These are phyloP conservation scores for Thielaviopsis musarum DNA, from an alignment of 2,329 filamentous ascomycete species.

Conservation along the genomic window DNA sequence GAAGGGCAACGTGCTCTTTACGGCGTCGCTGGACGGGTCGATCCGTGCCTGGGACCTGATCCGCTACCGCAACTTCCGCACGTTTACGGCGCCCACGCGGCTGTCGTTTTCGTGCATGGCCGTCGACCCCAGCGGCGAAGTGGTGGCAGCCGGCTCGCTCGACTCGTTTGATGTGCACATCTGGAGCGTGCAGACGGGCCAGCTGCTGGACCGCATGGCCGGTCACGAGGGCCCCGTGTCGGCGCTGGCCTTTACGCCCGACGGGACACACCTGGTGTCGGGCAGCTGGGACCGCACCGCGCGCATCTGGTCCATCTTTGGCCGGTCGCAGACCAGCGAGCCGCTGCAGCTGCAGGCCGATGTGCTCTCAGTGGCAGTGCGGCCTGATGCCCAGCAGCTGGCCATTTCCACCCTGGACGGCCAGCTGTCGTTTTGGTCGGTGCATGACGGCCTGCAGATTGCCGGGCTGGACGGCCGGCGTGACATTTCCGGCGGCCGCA, in stretches of 20 bases:
- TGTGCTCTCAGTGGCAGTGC: conserved; percentile 68
- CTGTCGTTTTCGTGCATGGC: conserved; percentile 87
- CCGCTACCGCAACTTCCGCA: conserved; percentile 89
- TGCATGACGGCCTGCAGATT: conserved; percentile 74
- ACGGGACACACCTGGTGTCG: conserved; percentile 68
- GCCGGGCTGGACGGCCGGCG: conserved; percentile 75
- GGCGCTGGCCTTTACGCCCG: conserved; percentile 71
- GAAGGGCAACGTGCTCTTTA: conserved; percentile 90
- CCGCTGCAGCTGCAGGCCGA: conserved; percentile 85
- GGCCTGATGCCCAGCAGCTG: conserved; percentile 80
- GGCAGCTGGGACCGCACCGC: conserved; percentile 96
- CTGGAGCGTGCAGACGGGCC: conserved; percentile 96
- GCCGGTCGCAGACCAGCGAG: conserved; percentile 84
- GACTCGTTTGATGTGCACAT: conserved; percentile 97
- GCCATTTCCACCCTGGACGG: conserved; percentile 87
- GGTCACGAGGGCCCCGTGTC: conserved; percentile 93
- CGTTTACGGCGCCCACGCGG: conserved; percentile 84
- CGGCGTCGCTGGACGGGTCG: conserved; percentile 84
- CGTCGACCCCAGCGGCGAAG: conserved; percentile 92
- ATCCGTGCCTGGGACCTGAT: conserved; percentile 93
- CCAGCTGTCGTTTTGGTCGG: conserved; percentile 86
- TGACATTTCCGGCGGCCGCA: conserved; percentile 84
- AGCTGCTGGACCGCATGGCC: conserved; percentile 75
- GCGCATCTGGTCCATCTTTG: conserved; percentile 90
- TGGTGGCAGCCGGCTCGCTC: conserved; percentile 84